These are phyloP conservation scores for Periconia digitata DNA, from an alignment of 2,329 filamentous ascomycete species.

Conservation along the genomic window DNA sequence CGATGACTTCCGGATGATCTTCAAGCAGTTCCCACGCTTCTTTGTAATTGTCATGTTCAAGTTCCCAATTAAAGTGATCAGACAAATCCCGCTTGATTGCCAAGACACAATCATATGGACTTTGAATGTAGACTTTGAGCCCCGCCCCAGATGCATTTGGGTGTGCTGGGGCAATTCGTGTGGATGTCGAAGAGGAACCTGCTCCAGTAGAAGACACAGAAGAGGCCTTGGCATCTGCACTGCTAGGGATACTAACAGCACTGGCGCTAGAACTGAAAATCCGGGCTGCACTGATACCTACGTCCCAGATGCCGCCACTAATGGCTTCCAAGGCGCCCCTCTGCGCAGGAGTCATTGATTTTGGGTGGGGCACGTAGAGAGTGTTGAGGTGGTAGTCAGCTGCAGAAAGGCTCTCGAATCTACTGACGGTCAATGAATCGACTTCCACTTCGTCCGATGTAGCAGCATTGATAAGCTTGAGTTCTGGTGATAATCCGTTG, in stretches of 20 bases:
- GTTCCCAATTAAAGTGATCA: slow-evolving; percentile 83
- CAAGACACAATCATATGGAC: slow-evolving; percentile 94
- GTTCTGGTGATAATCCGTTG: slow-evolving; percentile 81
- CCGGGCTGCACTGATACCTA: slow-evolving; percentile 80
- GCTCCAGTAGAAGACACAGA: slow-evolving; percentile 40
- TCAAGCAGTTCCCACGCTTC: slow-evolving; percentile 88
- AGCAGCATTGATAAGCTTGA: slow-evolving; percentile 85
- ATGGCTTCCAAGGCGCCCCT: slow-evolving; percentile 76
- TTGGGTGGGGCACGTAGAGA: slow-evolving; percentile 72
- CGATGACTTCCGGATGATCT: slow-evolving; percentile 74
- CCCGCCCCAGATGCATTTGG: slow-evolving; percentile 58
- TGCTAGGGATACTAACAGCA: slow-evolving; percentile 54
- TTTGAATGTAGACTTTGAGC: slow-evolving; percentile 89
- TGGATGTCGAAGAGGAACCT: slow-evolving; percentile 23
- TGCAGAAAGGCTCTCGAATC: slow-evolving; percentile 81
- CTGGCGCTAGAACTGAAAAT: slow-evolving; percentile 88
- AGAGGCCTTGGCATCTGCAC: slow-evolving; percentile 39
- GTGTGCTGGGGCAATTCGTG: slow-evolving; percentile 39
- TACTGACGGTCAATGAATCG: slow-evolving; percentile 80
- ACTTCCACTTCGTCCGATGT: slow-evolving; percentile 84
- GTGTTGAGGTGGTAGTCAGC: slow-evolving; percentile 91
- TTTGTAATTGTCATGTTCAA: slow-evolving; percentile 78
- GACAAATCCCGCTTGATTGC: slow-evolving; percentile 82
- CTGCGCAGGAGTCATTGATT: slow-evolving; percentile 62
- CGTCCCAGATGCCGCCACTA: slow-evolving; percentile 83